These are phyloP conservation scores for Anacardium occidentale DNA, from an alignment of 345 rosid genomes.

Conservation along the genomic window DNA sequence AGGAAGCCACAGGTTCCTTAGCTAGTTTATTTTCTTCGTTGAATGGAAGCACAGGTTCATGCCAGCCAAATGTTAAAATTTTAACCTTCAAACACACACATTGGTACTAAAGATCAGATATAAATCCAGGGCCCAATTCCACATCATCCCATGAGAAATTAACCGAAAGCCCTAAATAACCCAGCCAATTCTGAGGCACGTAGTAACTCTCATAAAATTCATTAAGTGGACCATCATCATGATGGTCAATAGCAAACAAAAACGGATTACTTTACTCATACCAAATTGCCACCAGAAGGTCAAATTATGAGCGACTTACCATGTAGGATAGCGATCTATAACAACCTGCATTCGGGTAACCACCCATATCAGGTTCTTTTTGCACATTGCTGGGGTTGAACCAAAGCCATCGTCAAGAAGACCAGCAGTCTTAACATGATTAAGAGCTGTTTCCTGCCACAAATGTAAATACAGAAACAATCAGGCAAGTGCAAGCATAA, in stretches of 20 bases:
- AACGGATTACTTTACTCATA: not conserved
- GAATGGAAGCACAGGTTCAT: no score
- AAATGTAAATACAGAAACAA: slow-evolving; percentile 11
- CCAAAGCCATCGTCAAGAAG: slow-evolving; percentile 95
- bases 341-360: slow-evolving; percentile 89
- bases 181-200: not conserved
- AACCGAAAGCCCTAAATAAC: not conserved
- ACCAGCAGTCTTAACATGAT: slow-evolving; percentile 85
- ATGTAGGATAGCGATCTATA: slow-evolving; percentile 91
- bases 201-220: not conserved
- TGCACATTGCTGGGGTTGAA: slow-evolving; percentile 92
- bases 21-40: no score
- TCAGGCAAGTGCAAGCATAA: slow-evolving; percentile 1
- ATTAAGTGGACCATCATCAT: no score
- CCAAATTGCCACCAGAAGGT: not conserved
- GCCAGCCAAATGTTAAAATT: no score
- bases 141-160: not conserved
- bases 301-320: slow-evolving; percentile 46
- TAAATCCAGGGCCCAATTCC: not conserved
- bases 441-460: slow-evolving; percentile 89
- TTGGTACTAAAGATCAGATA: no score
- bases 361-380: slow-evolving; percentile 94
- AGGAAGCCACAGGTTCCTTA: no score
- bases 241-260: no score
- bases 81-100: not conserved